These are phyloP conservation scores for Talaromyces sp. DNA, from an alignment of 2,329 filamentous ascomycete species.

Conservation along the genomic window DNA sequence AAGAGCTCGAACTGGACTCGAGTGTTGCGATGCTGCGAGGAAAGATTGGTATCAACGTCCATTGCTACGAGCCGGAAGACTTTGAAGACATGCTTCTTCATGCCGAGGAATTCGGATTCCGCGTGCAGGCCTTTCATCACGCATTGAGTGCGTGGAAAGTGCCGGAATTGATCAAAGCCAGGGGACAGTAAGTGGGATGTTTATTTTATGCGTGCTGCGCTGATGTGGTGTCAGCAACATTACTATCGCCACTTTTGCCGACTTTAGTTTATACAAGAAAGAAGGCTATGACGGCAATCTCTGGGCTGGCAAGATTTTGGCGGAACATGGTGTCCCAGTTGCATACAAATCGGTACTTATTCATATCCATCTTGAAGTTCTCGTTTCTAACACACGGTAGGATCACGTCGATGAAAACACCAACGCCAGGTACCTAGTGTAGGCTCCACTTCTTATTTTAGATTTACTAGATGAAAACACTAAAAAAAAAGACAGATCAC, in stretches of 20 bases:
- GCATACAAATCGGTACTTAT: constrained; percentile 54
- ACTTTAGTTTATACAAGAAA: constrained; percentile 68
- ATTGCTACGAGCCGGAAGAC: constrained; percentile 66
- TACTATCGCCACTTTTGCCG: constrained; percentile 58
- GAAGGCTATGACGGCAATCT: constrained; percentile 62
- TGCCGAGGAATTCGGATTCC: constrained; percentile 66
- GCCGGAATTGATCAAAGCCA: constrained; percentile 47
- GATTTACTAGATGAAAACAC: background rate
- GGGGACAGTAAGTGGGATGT: constrained; percentile 13
- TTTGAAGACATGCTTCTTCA: constrained; percentile 64
- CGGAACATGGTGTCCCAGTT: constrained; percentile 61
- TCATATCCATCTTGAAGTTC: background rate
- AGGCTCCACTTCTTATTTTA: background rate
- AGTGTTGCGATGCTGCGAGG: constrained; percentile 58
- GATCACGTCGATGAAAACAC: constrained; percentile 31
- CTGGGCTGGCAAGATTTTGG: constrained; percentile 60
- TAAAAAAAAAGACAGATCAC: constrained; percentile 31
- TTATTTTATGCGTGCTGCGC: constrained; percentile 18
- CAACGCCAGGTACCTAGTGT: constrained; percentile 39
- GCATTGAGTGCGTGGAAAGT: constrained; percentile 62
- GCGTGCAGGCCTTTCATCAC: constrained; percentile 63
- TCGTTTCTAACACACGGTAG: background rate
- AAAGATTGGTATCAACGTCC: constrained; percentile 63
- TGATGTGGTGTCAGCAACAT: constrained; percentile 52
- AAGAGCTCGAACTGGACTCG: constrained; percentile 59